phyloP scores from a whole-genome alignment of 2,329 filamentous ascomycete species.

The Furcasterigmium sp. region DNA sequence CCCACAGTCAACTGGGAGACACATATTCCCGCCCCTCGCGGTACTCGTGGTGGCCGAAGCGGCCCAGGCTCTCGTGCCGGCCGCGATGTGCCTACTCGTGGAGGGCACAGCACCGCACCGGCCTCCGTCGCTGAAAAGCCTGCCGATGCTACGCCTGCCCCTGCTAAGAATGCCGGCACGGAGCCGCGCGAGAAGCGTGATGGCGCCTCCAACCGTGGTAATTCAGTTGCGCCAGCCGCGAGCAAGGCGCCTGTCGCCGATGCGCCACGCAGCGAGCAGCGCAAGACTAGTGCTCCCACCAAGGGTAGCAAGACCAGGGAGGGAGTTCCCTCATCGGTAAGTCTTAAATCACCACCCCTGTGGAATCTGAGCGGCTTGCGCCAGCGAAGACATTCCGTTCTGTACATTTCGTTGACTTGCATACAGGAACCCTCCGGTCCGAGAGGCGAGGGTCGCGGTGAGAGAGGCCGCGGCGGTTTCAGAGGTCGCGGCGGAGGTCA shows the following conservation, averaged over 20 bases:
- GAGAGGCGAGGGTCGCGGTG: conserved; percentile 29
- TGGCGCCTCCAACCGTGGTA: conserved; percentile 25
- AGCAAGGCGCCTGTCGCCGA: conserved; percentile 43
- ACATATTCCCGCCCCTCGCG: conserved; percentile 56
- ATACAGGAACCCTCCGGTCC: conserved; percentile 18
- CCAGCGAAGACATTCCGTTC: too few species aligned
- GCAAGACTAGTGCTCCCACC: conserved; percentile 32
- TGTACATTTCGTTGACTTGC: too few species aligned
- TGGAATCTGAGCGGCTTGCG: too few species aligned
- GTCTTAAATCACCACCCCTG: conserved; percentile 17
- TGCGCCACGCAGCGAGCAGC: conserved; percentile 34
- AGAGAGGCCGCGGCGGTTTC: conserved; percentile 38
- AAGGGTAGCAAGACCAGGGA: conserved; percentile 36
- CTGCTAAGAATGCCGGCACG: conserved; percentile 21
- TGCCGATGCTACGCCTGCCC: conserved; percentile 16
- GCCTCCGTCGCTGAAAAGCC: conserved; percentile 32
- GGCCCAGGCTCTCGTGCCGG: conserved; percentile 43
- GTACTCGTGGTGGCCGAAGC: conserved; percentile 42
- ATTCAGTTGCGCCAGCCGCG: conserved; percentile 25
- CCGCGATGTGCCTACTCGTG: conserved; percentile 25
- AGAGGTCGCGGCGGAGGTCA: conserved; percentile 34
- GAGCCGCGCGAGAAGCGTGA: conserved; percentile 33
- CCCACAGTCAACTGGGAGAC: conserved; percentile 86
- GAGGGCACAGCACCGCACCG: conserved; percentile 17
- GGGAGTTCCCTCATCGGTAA: conserved; percentile 29